Evolutionary conservation across 164 flowering plant genomes (phyloP).

Genomic region (Stephania japonica): DNA sequence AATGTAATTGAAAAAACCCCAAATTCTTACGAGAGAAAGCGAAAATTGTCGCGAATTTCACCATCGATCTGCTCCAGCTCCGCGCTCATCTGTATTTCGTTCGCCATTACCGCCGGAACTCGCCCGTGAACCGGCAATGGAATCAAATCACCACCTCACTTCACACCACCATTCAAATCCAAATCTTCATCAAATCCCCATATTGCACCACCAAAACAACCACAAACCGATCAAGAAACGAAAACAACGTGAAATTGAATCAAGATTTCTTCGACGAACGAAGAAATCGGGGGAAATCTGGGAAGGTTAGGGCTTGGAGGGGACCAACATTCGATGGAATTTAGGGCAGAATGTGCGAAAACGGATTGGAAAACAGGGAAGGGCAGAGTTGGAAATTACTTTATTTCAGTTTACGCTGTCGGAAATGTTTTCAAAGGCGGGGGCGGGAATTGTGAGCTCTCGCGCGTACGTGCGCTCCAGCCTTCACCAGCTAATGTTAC

Average conservation of each 20-base stretch:
- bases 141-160: not conserved
- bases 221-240: not conserved
- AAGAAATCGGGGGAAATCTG: not conserved
- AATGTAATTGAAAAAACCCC: not conserved
- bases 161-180: conserved; percentile 7
- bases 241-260: too few relatives aligned
- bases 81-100: conserved; percentile 24
- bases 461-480: too few relatives aligned
- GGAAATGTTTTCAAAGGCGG: not conserved
- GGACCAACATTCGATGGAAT: not conserved
- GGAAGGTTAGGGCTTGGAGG: not conserved
- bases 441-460: too few relatives aligned
- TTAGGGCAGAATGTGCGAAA: conserved; percentile 5
- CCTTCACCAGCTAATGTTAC: too few relatives aligned
- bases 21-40: conserved; percentile 29
- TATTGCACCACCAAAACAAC: not conserved
- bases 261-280: too few relatives aligned
- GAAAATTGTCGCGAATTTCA: conserved; percentile 80
- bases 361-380: not conserved
- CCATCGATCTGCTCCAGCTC: conserved; percentile 96
- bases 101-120: conserved; percentile 22
- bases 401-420: not conserved
- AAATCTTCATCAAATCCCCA: not conserved
- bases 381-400: not conserved
- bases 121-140: not conserved